Conservation (phyloP, 495 filamentous ascomycete species). For the Daldinia bambusicola region DNA sequence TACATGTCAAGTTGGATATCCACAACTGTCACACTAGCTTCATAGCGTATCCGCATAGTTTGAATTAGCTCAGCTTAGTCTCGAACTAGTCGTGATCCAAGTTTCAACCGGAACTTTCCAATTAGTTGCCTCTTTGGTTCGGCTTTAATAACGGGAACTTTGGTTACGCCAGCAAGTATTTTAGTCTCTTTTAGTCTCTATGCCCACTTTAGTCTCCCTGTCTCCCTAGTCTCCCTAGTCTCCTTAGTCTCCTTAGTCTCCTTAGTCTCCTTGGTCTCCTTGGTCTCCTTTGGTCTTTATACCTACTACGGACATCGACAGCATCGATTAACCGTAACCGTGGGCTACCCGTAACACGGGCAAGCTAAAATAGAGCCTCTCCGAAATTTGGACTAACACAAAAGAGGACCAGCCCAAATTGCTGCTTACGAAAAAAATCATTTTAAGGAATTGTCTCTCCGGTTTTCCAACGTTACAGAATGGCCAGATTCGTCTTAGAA, state of each 20-base stretch:
- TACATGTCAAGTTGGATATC: background rate
- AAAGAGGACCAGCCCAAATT: background rate
- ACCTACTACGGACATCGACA: too few species aligned
- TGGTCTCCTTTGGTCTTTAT: too few species aligned
- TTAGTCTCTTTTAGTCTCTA: background rate
- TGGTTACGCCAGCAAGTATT: background rate
- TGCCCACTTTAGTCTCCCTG: background rate
- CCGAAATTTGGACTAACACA: background rate
- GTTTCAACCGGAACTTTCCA: background rate
- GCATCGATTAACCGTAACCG: constrained; percentile 1
- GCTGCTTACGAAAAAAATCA: background rate
- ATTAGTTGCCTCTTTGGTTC: constrained; percentile 3
- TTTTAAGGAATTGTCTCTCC: background rate
- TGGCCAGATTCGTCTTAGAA: background rate
- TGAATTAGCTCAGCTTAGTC: background rate
- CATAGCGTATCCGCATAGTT: constrained; percentile 6
- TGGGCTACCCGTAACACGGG: background rate
- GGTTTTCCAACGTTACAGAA: background rate
- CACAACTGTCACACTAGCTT: constrained; percentile 4
- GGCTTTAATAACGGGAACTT: constrained; percentile 6
- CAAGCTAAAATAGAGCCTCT: background rate
- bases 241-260: too few species aligned
- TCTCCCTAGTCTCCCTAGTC: too few species aligned
- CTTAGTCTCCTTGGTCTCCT: too few species aligned
- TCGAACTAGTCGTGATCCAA: background rate